Percentiles rank a stretch among this genome's conserved stretches.
These are phyloP conservation scores for Ceratocystis albifundus DNA, from an alignment of 2,329 filamentous ascomycete species.

Conservation along the genomic window DNA sequence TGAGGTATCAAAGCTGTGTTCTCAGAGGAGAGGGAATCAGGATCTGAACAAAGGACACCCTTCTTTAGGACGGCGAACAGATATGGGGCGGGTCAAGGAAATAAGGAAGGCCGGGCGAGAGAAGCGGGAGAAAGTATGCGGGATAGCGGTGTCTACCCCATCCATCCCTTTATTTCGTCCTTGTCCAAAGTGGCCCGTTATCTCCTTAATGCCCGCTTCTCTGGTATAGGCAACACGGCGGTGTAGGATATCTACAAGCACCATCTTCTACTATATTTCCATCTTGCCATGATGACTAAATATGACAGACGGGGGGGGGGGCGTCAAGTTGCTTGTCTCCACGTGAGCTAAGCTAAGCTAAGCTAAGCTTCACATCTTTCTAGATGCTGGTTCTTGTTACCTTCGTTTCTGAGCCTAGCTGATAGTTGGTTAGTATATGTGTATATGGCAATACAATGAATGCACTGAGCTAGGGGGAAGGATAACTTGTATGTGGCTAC, in stretches of 20 bases:
- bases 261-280: neutral
- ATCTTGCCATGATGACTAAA: neutral
- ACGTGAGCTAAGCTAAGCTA: neutral
- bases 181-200: neutral
- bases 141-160: too few species aligned
- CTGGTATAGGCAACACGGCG: neutral
- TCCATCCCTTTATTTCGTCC: neutral
- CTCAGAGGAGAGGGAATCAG: neutral
- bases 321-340: neutral
- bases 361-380: neutral
- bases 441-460: neutral
- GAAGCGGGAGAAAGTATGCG: neutral
- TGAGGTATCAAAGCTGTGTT: neutral
- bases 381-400: neutral
- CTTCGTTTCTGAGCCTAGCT: neutral
- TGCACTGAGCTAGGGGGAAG: neutral
- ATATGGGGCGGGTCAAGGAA: neutral
- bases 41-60: slow-evolving; percentile 4
- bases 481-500: neutral
- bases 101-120: neutral
- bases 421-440: too few species aligned
- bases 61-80: neutral
- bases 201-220: neutral
- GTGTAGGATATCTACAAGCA: neutral
- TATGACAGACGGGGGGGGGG: neutral